A percentile compares a stretch with the other conserved stretches of the same genome.
phyloP scores from a whole-genome alignment of 73 alveolate species.

The Breviolum minutum region DNA sequence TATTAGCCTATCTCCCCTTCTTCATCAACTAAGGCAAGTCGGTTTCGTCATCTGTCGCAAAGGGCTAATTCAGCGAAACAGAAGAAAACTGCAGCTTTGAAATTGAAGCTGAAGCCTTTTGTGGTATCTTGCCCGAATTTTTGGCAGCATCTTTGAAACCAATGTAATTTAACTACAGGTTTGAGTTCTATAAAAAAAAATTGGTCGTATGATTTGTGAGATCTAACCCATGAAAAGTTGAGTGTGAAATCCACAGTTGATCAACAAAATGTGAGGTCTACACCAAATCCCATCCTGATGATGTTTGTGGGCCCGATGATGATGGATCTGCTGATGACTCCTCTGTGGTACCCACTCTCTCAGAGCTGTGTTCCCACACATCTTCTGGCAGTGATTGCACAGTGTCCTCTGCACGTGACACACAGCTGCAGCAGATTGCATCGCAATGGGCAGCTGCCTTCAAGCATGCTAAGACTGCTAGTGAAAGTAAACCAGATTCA shows the following conservation, averaged over 20 bases:
- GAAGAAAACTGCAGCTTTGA: background rate
- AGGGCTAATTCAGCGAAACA: background rate
- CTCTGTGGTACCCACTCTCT: background rate
- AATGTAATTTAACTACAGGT: background rate
- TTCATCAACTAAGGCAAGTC: background rate
- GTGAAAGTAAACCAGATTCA: too few species aligned
- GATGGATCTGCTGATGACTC: background rate
- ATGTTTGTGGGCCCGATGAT: background rate
- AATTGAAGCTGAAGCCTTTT: background rate
- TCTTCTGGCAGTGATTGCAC: too few species aligned
- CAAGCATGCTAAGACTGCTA: background rate
- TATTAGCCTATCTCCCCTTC: background rate
- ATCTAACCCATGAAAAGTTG: background rate
- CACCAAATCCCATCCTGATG: background rate
- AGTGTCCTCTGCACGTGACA: too few species aligned
- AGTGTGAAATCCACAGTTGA: background rate
- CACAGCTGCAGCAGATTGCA: too few species aligned
- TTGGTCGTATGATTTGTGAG: background rate
- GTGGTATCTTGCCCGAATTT: background rate
- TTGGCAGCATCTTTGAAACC: background rate
- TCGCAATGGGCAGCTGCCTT: background rate
- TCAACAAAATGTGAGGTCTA: background rate
- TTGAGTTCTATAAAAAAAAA: background rate
- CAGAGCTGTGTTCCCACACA: too few species aligned
- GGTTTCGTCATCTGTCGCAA: background rate